These are phyloP conservation scores for Kwoniella sp. DNA, from an alignment of 768 basidiomycete genomes.

Conservation along the genomic window DNA sequence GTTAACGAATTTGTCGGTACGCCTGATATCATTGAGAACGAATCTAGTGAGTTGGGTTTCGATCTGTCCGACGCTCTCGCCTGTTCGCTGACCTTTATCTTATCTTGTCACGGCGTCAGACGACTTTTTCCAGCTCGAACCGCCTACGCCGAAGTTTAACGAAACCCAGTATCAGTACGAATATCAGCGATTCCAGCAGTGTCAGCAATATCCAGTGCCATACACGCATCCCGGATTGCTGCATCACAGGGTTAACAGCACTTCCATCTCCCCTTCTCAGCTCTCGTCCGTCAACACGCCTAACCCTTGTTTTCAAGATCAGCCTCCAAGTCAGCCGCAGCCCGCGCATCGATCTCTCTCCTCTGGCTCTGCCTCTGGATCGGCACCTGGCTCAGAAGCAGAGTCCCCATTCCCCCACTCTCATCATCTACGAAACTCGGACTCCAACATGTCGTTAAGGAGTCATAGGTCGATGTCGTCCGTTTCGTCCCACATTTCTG, in stretches of 20 bases:
- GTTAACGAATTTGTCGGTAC: conserved; percentile 12
- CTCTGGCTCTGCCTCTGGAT: background rate
- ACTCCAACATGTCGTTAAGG: conserved; percentile 11
- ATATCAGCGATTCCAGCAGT: background rate
- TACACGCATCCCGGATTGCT: conserved; percentile 10
- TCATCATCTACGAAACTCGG: conserved; percentile 1
- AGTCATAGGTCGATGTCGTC: conserved; percentile 21
- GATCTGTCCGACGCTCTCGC: background rate
- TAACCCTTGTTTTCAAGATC: background rate
- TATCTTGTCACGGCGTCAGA: conserved; percentile 4
- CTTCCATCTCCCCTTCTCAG: background rate
- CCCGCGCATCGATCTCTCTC: background rate
- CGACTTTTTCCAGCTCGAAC: conserved; percentile 40
- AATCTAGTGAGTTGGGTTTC: conserved; percentile 8
- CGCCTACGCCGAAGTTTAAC: conserved; percentile 33
- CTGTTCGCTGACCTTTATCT: too few relatives aligned
- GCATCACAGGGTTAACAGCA: background rate
- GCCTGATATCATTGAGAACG: conserved; percentile 10
- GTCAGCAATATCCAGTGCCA: background rate
- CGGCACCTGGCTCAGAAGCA: background rate
- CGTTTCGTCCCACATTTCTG: conserved; percentile 2
- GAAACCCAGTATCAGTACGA: background rate
- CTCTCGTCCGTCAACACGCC: background rate
- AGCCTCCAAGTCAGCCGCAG: background rate
- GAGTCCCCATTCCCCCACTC: background rate